Evolutionary conservation across 495 filamentous ascomycete genomes (phyloP), one percentile per base, ranked within the genome.

Genomic region (Hypoxylon intermedium): DNA sequence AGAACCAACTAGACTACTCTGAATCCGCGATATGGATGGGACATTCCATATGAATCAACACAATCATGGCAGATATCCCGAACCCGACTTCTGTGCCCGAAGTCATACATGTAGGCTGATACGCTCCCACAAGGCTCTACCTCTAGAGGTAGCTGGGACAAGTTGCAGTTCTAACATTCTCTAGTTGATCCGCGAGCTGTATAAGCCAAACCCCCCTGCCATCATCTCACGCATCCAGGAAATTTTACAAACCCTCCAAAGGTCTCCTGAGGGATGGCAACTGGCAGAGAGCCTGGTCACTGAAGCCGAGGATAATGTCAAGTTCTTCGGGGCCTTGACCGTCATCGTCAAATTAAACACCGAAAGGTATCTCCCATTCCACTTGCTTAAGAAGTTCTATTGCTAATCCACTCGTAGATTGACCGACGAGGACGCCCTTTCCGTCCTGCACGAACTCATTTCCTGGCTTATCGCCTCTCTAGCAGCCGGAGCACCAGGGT

Each of bases 321-420:
- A 89, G 34, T 98, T 97, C 77, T 97, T 92, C 71, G 94, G 89
- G n/a, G 94, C 93, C 24, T 79, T 96, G 57, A 97, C 93, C 0
- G 91, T 96, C 65, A 94, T 88, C 12, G 87, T 97, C 42, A 97
- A 97, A 75, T 79, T 97, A 44, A 97, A 97, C 62, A 82, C 84
- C 28, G 89, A 93, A 69, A 89, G 84, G 90, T 90, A 75, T 45
- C 74, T 63, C 7, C 24, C 43, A 1, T 34, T n/a, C 21, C 2
- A 26, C 9, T n/a, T 49, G n/a, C 1, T 26, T 18, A 0, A 34
- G 30, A 30, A 20, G 40, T 63, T 53, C 30, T 18, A 31, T 50
- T 89, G 85, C 74, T 76, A 37, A 55, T 1, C 43, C 9, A 5
- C 7, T n/a, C 6, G 82, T 53, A 80, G 83, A 2, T 71, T 96